Conservation (phyloP, 1,284 basidiomycete species). For the Bondarzewia mesenterica region DNA sequence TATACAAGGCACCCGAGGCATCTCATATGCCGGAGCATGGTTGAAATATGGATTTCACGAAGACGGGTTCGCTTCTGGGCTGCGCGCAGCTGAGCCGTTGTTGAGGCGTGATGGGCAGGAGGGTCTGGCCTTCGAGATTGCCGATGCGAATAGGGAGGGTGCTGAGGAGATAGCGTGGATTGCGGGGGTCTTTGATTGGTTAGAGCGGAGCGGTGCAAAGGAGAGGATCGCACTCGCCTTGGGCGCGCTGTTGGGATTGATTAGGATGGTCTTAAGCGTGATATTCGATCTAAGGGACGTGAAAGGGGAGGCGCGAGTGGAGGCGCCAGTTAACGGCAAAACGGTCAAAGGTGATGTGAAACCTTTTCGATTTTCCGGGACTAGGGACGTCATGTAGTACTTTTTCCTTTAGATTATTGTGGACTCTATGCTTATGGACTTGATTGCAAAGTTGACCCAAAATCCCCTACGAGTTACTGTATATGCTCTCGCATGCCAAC, state of each 20-base stretch:
- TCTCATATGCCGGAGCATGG: slow-evolving; percentile 77
- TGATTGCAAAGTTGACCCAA: too few relatives aligned
- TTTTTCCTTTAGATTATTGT: too few relatives aligned
- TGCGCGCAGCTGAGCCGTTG: slow-evolving; percentile 30
- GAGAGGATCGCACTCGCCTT: not conserved
- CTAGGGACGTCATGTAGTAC: too few relatives aligned
- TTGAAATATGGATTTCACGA: slow-evolving; percentile 77
- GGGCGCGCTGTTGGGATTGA: not conserved
- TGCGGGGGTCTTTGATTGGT: not conserved
- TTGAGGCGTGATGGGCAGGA: not conserved
- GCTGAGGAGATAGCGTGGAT: not conserved
- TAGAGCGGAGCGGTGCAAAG: not conserved
- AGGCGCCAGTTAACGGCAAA: too few relatives aligned
- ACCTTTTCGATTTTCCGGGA: too few relatives aligned
- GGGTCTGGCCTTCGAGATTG: not conserved
- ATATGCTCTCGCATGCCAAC: too few relatives aligned
- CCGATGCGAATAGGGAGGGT: not conserved
- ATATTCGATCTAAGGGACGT: not conserved
- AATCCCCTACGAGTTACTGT: too few relatives aligned
- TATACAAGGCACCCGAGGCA: slow-evolving; percentile 60
- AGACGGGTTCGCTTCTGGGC: slow-evolving; percentile 69
- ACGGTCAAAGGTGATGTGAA: too few relatives aligned
- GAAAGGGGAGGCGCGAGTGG: too few relatives aligned
- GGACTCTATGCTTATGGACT: too few relatives aligned
- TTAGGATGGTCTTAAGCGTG: not conserved